Conservation (phyloP, 2,329 filamentous ascomycete genomes). For the Botryotinia globosa region DNA sequence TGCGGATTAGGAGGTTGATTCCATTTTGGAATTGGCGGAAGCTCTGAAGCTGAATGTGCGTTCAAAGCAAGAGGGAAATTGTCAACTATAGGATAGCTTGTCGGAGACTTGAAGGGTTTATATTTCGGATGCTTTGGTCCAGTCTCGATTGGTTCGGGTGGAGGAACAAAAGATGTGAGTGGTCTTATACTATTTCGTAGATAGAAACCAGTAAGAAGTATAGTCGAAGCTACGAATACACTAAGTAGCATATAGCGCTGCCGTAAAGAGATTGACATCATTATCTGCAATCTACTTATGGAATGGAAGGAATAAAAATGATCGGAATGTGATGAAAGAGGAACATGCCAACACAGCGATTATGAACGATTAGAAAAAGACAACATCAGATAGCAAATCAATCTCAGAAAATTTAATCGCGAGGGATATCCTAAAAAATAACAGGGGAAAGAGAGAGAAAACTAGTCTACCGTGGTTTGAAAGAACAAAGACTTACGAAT, state of each 20-base stretch:
- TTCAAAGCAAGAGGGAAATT: conserved; percentile 33
- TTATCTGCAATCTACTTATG: conserved; percentile 2
- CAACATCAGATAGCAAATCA: neutral
- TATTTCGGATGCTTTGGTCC: conserved; percentile 22
- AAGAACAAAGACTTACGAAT: conserved; percentile 5
- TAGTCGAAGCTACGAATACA: neutral
- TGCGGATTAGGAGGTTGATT: conserved; percentile 44
- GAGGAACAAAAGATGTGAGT: neutral
- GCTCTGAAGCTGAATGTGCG: conserved; percentile 30
- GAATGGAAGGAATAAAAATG: neutral
- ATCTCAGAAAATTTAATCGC: neutral
- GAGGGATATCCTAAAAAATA: neutral
- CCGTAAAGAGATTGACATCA: neutral
- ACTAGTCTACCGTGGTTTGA: neutral
- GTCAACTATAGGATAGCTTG: conserved; percentile 30
- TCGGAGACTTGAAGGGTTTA: conserved; percentile 19
- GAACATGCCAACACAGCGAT: neutral
- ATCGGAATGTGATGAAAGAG: conserved; percentile 2
- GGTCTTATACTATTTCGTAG: neutral
- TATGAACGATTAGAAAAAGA: neutral
- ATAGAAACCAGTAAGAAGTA: conserved; percentile 3
- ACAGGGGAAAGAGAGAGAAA: neutral
- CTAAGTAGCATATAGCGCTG: conserved; percentile 11
- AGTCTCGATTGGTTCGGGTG: neutral
- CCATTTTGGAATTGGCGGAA: conserved; percentile 46